Base-by-base conservation (phyloP, 768 basidiomycete genomes). In the Collybiopsis confluens region DNA sequence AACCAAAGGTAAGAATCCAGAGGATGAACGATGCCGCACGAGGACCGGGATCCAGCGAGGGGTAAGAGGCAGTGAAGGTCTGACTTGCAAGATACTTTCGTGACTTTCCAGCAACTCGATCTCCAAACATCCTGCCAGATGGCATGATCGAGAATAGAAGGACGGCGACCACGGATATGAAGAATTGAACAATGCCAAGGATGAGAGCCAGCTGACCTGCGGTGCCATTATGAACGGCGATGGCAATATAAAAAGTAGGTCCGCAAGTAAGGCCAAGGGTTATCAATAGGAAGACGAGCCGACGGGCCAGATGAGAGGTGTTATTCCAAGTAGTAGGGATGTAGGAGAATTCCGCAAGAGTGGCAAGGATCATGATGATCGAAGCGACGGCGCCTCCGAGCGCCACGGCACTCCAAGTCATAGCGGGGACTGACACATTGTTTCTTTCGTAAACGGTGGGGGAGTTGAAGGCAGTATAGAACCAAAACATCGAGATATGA, bases 281-380 rank as follows among this genome's bases (percentile, higher is more conserved):
- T 68, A 98, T 80, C 50, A 91, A 66, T 44, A 99, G 79, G 76
- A 98, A 97, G 54, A 96, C 64, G 11, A 98, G 75, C 9, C 96
- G 88, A 48, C 95, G 90, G 7, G 92, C 88, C 50, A 98, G 85
- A 66, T 98, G 96, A 4, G 93, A 94, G 26, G 94, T 92, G 71
- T 98, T 98, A 69, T 95, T 96, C 97, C 96, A 98, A 18, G 93
- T 98, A 1, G 92, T 90, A 1, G 97, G 97, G 70, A 99, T 96
- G 72, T 97, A 98, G 27, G 90, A 89, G 70, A 97, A 98, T 73
- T 98, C 97, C 54, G 87, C 85, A 45, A 97, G 75, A 8, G 97
- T 98, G 49, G 96, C 97, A 58, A 80, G 75, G 52, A 98, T 92
- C 93, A 96, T 97, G 76, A 99, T 98, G 56, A 90, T 61, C 0